Evolutionary conservation across 176 grass and related monocot species (phyloP).

Genomic region (Themeda triandra): DNA sequence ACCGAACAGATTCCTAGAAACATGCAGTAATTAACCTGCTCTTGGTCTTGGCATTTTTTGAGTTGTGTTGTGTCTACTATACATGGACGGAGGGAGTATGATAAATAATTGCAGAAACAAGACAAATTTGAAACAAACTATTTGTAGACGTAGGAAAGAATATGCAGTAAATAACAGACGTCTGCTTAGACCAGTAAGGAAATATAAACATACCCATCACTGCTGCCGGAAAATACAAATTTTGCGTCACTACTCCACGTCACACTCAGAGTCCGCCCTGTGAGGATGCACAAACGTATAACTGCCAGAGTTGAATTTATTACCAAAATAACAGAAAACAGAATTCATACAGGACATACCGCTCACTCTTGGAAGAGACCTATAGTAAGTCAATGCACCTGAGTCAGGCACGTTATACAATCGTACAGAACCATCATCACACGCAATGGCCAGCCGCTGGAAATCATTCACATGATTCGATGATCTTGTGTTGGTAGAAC

Average conservation of each 20-base stretch:
- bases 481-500: constrained; percentile 33
- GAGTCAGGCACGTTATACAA: constrained; percentile 72
- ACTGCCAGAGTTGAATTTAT: constrained; percentile 16
- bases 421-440: constrained; percentile 82
- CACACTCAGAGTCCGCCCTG: constrained; percentile 85
- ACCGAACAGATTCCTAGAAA: no score
- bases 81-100: not conserved
- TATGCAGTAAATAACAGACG: constrained; percentile 2
- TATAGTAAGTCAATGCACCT: constrained; percentile 70
- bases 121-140: not conserved
- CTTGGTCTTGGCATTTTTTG: no score
- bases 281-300: not conserved
- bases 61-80: no score
- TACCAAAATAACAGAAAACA: not conserved
- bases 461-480: constrained; percentile 26
- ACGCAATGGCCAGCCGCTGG: constrained; percentile 73
- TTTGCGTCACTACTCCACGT: constrained; percentile 78
- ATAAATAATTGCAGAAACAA: not conserved
- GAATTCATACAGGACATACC: constrained; percentile 52
- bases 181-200: not conserved
- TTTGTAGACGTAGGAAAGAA: not conserved
- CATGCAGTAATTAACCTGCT: no score
- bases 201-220: constrained; percentile 75
- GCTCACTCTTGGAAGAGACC: constrained; percentile 81
- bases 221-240: constrained; percentile 84